A percentile compares a stretch with the other conserved stretches of the same genome.
These are phyloP conservation scores for Clitoria ternatea DNA, from an alignment of 306 rosid genomes.

Conservation along the genomic window DNA sequence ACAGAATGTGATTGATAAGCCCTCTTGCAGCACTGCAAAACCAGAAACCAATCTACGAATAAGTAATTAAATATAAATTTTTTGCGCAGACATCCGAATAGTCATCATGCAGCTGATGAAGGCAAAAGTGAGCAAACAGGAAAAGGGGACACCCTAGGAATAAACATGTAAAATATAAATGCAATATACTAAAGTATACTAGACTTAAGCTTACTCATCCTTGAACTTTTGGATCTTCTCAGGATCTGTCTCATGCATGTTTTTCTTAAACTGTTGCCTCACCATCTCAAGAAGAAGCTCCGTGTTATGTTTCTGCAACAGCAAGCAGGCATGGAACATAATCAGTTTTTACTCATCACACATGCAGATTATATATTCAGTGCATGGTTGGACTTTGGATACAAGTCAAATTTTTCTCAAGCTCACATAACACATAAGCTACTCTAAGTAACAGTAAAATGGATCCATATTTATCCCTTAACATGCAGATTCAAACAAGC, in stretches of 20 bases:
- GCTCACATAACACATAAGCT: too few species aligned
- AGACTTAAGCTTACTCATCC: conserved; percentile 73
- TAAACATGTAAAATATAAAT: conserved; percentile 12
- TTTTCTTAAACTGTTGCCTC: conserved; percentile 70
- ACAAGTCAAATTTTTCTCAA: too few species aligned
- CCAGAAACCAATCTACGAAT: conserved; percentile 11
- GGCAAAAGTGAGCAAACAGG: background rate
- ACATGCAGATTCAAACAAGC: too few species aligned
- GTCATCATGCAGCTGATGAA: conserved; percentile 13
- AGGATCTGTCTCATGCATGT: conserved; percentile 82
- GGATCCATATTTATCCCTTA: too few species aligned
- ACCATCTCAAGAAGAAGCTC: conserved; percentile 67
- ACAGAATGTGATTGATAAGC: conserved; percentile 81
- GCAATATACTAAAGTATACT: conserved; percentile 11
- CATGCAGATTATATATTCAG: background rate
- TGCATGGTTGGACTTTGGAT: background rate
- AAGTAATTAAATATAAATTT: conserved; percentile 1
- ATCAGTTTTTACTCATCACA: conserved; percentile 7
- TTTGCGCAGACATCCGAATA: conserved; percentile 4
- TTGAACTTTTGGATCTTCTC: conserved; percentile 77
- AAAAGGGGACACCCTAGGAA: background rate
- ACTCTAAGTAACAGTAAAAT: too few species aligned
- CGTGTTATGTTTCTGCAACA: conserved; percentile 74
- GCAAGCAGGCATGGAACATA: background rate
- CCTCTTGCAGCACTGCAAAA: conserved; percentile 85